These are phyloP conservation scores for Paraconiothyrium brasiliense DNA, from an alignment of 2,329 filamentous ascomycete species.

Conservation along the genomic window DNA sequence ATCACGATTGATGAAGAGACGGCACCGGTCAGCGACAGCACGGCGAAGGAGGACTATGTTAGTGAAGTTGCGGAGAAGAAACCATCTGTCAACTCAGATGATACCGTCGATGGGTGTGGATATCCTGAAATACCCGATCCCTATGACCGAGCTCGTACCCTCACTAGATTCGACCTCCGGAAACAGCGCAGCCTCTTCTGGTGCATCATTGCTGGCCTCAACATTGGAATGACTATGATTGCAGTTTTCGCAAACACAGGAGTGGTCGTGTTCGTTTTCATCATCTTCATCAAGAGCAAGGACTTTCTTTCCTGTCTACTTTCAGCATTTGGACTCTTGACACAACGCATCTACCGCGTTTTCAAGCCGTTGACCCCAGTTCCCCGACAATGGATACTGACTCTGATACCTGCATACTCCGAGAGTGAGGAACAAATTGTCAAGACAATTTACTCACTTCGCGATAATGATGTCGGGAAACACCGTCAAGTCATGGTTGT, in stretches of 20 bases:
- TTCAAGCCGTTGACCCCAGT: conserved; percentile 9
- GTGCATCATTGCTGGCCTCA: conserved; percentile 1
- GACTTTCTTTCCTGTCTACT: conserved; percentile 10
- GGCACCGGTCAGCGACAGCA: neutral
- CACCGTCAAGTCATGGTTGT: conserved; percentile 16
- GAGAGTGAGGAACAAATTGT: conserved; percentile 17
- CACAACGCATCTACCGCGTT: conserved; percentile 5
- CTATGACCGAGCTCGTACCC: conserved; percentile 4
- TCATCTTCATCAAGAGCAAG: conserved; percentile 14
- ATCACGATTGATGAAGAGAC: neutral
- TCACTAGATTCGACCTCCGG: neutral
- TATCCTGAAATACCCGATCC: conserved; percentile 12
- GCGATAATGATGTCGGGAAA: conserved; percentile 13
- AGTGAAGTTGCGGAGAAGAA: neutral
- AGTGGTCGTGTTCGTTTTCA: neutral
- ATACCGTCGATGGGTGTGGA: conserved; percentile 10
- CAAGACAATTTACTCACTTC: conserved; percentile 11
- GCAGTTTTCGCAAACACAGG: neutral
- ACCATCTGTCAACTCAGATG: neutral
- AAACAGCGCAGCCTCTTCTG: conserved; percentile 11
- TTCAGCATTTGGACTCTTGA: conserved; percentile 7
- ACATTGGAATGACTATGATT: conserved; percentile 10
- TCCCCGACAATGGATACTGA: conserved; percentile 15
- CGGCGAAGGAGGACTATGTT: neutral
- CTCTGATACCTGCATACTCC: conserved; percentile 15